phyloP scores from a whole-genome alignment of 75 land plant genomes.

The Chamaecyparis obtusa region DNA sequence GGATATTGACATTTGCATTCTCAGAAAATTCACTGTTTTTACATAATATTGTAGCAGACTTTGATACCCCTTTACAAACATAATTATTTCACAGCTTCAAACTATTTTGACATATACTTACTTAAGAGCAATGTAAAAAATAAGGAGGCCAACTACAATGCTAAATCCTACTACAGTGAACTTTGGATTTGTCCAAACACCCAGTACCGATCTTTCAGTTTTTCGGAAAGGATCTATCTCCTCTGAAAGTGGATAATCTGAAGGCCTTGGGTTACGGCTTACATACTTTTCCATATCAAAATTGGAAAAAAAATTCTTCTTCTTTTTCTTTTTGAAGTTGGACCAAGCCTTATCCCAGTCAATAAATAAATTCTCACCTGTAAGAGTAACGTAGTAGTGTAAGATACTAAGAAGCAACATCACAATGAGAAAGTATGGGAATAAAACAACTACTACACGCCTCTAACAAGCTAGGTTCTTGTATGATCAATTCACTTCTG shows the following conservation, averaged over 20 bases:
- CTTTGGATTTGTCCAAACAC: slow-evolving; percentile 77
- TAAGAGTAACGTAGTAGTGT: neutral
- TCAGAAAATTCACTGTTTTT: neutral
- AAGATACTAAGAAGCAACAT: neutral
- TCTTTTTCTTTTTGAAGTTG: slow-evolving; percentile 53
- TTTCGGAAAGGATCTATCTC: slow-evolving; percentile 84
- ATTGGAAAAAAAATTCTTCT: slow-evolving; percentile 56
- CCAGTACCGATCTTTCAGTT: slow-evolving; percentile 72
- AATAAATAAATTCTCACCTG: slow-evolving; percentile 64
- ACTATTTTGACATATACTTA: neutral
- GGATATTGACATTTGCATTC: neutral
- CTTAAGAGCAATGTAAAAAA: slow-evolving; percentile 40
- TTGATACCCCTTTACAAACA: neutral
- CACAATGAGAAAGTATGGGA: neutral
- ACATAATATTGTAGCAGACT: neutral
- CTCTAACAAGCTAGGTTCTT: neutral
- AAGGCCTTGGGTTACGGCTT: slow-evolving; percentile 69
- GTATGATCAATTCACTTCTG: slow-evolving; percentile 1
- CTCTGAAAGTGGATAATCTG: slow-evolving; percentile 79
- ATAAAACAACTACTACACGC: neutral
- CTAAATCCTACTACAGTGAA: slow-evolving; percentile 79
- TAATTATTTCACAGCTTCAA: neutral
- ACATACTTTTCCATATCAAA: slow-evolving; percentile 86
- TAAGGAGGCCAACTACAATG: slow-evolving; percentile 62
- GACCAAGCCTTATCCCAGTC: slow-evolving; percentile 99